phyloP scores from a whole-genome alignment of 2,329 filamentous ascomycete species.

The Stemphylium vesicarium region DNA sequence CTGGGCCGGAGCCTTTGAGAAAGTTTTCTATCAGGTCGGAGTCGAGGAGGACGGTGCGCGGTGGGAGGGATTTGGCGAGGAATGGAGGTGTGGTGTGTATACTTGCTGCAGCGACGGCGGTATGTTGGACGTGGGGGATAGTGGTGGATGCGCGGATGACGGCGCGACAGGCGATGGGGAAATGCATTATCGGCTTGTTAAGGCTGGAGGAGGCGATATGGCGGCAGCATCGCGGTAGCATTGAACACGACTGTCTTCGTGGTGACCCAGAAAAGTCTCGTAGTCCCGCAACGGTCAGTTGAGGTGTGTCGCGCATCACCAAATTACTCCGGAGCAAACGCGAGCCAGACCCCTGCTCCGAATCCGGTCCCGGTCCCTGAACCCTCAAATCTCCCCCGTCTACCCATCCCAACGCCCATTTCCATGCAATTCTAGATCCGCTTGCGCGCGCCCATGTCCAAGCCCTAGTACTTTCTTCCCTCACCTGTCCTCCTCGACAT shows the following conservation, averaged over 20 bases:
- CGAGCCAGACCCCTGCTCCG: constrained; percentile 2
- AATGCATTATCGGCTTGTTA: constrained; percentile 19
- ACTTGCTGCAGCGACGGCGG: neutral
- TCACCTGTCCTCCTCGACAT: neutral
- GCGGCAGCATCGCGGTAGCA: constrained; percentile 24
- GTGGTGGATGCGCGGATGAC: constrained; percentile 3
- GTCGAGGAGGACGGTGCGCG: constrained; percentile 77
- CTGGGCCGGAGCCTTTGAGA: constrained; percentile 88
- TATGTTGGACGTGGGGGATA: constrained; percentile 16
- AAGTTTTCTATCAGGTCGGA: constrained; percentile 83
- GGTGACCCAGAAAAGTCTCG: neutral
- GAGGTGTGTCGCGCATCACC: constrained; percentile 3
- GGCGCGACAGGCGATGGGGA: constrained; percentile 10
- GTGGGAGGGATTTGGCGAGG: constrained; percentile 58
- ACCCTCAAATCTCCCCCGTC: constrained; percentile 9
- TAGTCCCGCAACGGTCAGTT: neutral
- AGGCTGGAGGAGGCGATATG: constrained; percentile 7
- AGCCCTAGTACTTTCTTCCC: neutral
- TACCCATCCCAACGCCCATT: neutral
- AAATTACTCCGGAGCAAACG: neutral
- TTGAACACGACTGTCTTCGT: constrained; percentile 1
- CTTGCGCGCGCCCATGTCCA: neutral
- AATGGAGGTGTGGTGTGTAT: constrained; percentile 23
- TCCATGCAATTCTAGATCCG: constrained; percentile 1
- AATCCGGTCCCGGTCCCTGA: constrained; percentile 12